phyloP scores from a whole-genome alignment of 73 alveolate genomes.

The Tetrahymena borealis region DNA sequence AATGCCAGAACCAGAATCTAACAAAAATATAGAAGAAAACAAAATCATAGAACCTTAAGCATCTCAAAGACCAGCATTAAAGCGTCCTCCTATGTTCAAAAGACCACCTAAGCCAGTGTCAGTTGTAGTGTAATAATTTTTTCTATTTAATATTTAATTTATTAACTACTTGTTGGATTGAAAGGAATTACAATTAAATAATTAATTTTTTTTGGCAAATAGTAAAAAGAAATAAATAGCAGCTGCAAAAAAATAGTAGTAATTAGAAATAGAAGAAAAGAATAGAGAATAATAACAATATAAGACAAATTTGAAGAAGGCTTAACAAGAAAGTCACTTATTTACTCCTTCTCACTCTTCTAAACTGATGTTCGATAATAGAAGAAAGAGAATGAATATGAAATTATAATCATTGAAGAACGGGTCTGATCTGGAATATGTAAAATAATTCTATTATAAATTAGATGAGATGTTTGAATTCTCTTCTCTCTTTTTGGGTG shows the following conservation, averaged over 20 bases:
- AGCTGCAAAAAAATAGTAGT: background rate
- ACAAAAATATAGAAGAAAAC: background rate
- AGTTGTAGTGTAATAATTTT: background rate
- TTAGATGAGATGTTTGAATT: background rate
- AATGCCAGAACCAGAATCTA: background rate
- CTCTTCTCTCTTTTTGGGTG: background rate
- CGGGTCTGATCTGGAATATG: background rate
- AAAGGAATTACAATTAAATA: background rate
- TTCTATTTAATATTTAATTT: no score
- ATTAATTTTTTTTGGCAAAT: background rate
- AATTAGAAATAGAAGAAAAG: background rate
- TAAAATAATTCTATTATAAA: background rate
- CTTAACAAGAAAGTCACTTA: background rate
- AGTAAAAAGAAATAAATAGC: background rate
- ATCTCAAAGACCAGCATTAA: background rate
- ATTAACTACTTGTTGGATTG: no score
- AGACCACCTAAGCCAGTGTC: background rate
- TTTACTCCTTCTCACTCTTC: background rate
- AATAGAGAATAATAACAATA: background rate
- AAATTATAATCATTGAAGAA: background rate
- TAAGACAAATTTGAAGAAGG: background rate
- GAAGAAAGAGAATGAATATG: background rate
- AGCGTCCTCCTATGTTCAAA: background rate
- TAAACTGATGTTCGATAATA: background rate
- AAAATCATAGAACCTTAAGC: background rate